Evolutionary conservation across 2,329 filamentous ascomycete species (phyloP), one percentile per base, ranked within the genome.

Genomic region (Colletotrichum paranaense): DNA sequence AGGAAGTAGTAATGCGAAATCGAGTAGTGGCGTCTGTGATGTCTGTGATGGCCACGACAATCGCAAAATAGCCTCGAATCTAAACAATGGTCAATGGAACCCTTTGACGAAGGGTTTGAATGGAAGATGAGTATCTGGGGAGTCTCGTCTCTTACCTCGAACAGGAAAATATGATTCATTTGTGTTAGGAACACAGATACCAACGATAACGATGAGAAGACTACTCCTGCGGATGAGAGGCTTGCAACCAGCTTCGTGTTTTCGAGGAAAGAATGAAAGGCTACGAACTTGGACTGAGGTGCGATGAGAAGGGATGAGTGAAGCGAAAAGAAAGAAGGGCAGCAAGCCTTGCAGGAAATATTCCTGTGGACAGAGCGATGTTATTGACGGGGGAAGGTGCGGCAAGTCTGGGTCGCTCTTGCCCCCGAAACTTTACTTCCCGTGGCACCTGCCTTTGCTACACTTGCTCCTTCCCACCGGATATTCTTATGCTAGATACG

Each of bases 401-500:
- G 4, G 4, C n/a, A 7, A n/a, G 28, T 24, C 16, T n/a, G 22
- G 28, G 28, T 19, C 46, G 46, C 28, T 53, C 46, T 52, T 63
- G 28, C 60, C n/a, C 35, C 9, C 42, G 12, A 24, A 52, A 12
- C 16, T 35, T 5, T 8, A 42, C 38, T 42, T 42, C 38, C 38
- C 38, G 19, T 19, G 4, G 65, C 67, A 1, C 65, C 67, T 12
- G 62, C 62, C 1, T n/a, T 22, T 22, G 42, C 42, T 49, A 19
- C 16, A 42, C 16, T 42, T 42, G 38, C 38, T 42, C 38, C 38
- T 42, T 42, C 38, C 38, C 38, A 19, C 16, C 6, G 46, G 32
- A 30, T 66, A 24, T 55, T 42, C 30, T 42, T 62, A 38, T 66
- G 67, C 55, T 60, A 62, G 62, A 62, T 66, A 19, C 53, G 66